Evolutionary conservation across 2,329 filamentous ascomycete genomes (phyloP), one percentile per base, ranked within the genome.

Genomic region (Fusarium algeriense): DNA sequence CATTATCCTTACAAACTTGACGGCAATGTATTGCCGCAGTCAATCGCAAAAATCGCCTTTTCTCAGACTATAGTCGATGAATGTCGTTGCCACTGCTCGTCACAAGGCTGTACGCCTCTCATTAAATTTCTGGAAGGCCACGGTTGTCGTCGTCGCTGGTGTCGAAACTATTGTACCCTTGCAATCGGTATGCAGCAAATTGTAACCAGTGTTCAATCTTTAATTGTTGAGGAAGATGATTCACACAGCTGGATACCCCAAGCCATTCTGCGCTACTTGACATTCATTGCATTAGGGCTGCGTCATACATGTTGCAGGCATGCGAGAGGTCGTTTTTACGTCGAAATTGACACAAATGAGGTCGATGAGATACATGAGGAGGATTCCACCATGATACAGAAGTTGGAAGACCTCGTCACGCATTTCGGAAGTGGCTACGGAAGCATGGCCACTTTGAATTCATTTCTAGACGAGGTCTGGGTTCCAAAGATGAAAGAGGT

Each of bases 371-470:
- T 50, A 13, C 46, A 50, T 7, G 46, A 50, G 0, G 46, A 35
- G 30, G 46, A 50, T 9, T 50, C 30, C 9, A n/a, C 0, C 20
- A 35, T 7, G 0, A 12, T 50, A 2, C 30, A 26, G 4, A 7
- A 23, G 2, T 3, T 50, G 0, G 30, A 50, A 19, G 30, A 50
- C 15, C 30, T 50, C 0, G 30, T 50, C 7, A 7, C 4, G 3
- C 7, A 14, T 0, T 50, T 50, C 0, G 30, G 46, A 0, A 0
- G 23, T 0, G 46, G 46, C 8, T 50, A 50, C 0, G 30, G 30
- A 50, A 50, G 4, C n/a, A 35, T 50, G 20, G 9, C 30, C 4
- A 50, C 46, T 0, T 7, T 50, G 2, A 14, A 50, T 0, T 0
- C 0, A 2, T 49, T 49, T 10, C 19, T 49, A 19, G 5, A 26